phyloP scores from a whole-genome alignment of 129 eudicot species.

The Scalesia atractyloides region DNA sequence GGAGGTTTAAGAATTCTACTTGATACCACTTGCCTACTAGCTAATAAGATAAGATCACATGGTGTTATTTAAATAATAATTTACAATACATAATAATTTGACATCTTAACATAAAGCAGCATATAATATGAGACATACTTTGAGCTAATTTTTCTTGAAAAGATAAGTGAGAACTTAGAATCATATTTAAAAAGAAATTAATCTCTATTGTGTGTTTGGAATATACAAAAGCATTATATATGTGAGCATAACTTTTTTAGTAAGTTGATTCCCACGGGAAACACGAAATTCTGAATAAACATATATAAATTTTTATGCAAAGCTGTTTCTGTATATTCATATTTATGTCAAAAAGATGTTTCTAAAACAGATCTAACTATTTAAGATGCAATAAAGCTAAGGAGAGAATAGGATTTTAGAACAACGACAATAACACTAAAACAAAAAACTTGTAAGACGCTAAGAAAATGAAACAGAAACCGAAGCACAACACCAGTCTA shows the following conservation, averaged over 20 bases:
- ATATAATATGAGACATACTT: not conserved
- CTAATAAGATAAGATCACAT: not conserved
- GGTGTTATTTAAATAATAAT: not conserved
- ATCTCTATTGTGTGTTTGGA: conserved; percentile 2
- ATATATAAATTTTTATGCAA: not conserved
- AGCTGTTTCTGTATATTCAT: not conserved
- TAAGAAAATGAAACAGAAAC: no score
- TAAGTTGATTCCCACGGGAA: conserved; percentile 28
- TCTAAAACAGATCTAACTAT: not conserved
- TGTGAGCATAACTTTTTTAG: conserved; percentile 13
- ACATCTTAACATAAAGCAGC: conserved; percentile 1
- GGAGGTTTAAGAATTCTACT: not conserved
- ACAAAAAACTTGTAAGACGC: no score
- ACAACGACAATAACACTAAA: no score
- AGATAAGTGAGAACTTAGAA: not conserved
- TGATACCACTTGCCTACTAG: conserved; percentile 3
- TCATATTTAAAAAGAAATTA: not conserved
- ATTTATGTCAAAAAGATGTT: not conserved
- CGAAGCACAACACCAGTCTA: no score
- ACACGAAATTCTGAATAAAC: conserved; percentile 11
- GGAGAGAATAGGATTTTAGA: not conserved
- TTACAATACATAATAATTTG: not conserved
- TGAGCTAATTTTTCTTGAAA: not conserved
- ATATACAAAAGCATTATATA: conserved; percentile 17
- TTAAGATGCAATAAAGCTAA: not conserved